Conservation (phyloP, 1,284 basidiomycete species). For the Rhodotorula sp. region DNA sequence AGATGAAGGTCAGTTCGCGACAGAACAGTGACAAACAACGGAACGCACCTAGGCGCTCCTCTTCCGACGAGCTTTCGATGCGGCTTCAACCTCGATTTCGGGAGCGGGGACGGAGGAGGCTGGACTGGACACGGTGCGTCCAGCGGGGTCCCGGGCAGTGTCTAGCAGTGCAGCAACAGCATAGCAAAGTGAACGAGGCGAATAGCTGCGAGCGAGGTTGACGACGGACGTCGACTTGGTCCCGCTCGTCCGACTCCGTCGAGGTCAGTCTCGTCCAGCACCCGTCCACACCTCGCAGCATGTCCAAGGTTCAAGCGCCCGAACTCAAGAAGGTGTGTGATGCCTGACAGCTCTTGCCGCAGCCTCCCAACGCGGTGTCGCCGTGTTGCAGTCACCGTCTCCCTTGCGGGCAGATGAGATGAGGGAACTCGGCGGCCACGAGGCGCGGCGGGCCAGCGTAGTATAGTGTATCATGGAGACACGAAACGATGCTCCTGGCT, state of each 20-base stretch:
- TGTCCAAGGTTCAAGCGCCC: constrained; percentile 37
- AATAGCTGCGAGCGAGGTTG: not conserved
- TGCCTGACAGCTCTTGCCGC: not conserved
- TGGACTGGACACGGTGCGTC: no score
- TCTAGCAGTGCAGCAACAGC: not conserved
- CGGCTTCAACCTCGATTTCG: not conserved
- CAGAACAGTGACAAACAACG: not conserved
- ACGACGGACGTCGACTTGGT: not conserved
- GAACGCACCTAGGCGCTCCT: no score
- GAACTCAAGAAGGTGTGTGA: constrained; percentile 40
- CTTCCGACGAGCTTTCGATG: no score
- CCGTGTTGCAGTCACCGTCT: no score
- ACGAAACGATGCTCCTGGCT: no score
- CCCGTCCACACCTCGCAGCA: not conserved
- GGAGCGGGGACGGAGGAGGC: not conserved
- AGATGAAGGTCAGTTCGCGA: not conserved
- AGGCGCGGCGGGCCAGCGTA: no score
- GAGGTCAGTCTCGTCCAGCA: not conserved
- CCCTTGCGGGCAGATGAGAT: no score
- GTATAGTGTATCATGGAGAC: no score
- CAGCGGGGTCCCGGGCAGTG: not conserved
- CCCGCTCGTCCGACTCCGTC: not conserved
- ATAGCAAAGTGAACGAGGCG: not conserved
- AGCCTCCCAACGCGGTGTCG: not conserved
- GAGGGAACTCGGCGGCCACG: no score